A percentile compares a stretch with the other conserved stretches of the same genome.
These are phyloP conservation scores for Chenopodium suecicum DNA, from an alignment of 148 eudicot species.

Conservation along the genomic window DNA sequence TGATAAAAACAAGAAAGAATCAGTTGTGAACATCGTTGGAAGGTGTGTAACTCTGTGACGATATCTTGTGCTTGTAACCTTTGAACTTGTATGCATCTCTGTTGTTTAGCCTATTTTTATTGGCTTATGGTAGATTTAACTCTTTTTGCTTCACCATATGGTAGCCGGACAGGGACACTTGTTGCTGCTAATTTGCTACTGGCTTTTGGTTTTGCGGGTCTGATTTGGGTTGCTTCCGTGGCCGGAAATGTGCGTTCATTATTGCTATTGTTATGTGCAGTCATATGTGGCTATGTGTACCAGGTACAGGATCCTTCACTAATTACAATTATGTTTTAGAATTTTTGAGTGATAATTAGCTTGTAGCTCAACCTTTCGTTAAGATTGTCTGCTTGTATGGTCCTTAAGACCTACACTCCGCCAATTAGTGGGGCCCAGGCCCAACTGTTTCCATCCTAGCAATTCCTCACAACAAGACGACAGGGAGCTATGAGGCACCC, in stretches of 20 bases:
- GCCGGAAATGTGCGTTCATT: constrained; percentile 64
- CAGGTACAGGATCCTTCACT: constrained; percentile 46
- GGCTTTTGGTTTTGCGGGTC: constrained; percentile 64
- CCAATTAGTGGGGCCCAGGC: neutral
- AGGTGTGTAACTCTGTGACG: constrained; percentile 44
- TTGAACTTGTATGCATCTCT: neutral
- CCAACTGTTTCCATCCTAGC: neutral
- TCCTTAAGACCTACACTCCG: neutral
- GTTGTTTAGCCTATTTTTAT: neutral
- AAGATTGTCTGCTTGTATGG: neutral
- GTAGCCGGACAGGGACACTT: constrained; percentile 82
- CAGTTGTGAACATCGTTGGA: constrained; percentile 85
- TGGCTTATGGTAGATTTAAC: constrained; percentile 13
- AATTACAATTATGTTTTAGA: neutral
- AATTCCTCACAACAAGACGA: neutral
- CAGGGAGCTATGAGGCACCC: neutral
- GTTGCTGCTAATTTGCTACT: constrained; percentile 64
- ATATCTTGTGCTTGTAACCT: neutral
- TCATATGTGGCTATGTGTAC: constrained; percentile 76
- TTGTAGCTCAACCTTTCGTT: neutral
- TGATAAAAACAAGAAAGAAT: constrained; percentile 88
- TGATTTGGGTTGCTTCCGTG: constrained; percentile 55
- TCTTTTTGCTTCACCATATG: constrained; percentile 22
- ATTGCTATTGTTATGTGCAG: constrained; percentile 62
- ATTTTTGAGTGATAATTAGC: neutral